Conservation (phyloP, 108 stramenopile species). For the Fragilariopsis cylindrus region DNA sequence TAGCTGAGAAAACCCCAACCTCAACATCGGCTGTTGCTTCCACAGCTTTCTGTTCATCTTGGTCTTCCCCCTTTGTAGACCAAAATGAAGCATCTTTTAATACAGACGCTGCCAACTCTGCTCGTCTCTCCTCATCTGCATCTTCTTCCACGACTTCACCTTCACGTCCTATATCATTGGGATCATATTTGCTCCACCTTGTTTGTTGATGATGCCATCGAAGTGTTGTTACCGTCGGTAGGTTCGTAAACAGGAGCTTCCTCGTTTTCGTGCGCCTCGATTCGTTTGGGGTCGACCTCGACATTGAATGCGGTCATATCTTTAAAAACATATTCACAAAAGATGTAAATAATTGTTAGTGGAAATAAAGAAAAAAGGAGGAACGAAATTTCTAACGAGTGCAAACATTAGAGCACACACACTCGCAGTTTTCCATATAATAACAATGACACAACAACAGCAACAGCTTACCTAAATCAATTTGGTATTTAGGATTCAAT, state of each 20-base stretch:
- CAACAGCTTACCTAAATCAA: constrained; percentile 33
- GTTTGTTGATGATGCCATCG: background rate
- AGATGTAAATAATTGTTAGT: constrained; percentile 3
- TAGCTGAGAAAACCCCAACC: background rate
- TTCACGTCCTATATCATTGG: constrained; percentile 6
- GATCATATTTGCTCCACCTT: background rate
- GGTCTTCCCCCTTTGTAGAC: background rate
- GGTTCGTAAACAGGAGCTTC: constrained; percentile 31
- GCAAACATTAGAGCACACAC: background rate
- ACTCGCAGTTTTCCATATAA: background rate
- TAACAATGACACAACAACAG: background rate
- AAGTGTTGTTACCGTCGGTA: constrained; percentile 13
- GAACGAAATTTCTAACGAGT: background rate
- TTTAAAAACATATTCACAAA: constrained; percentile 1
- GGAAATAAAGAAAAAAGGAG: background rate
- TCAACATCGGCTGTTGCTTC: background rate
- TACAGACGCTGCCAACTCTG: background rate
- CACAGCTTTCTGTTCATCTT: constrained; percentile 2
- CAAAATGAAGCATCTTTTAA: constrained; percentile 7
- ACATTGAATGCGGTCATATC: constrained; percentile 43
- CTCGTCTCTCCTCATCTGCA: constrained; percentile 20
- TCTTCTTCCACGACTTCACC: constrained; percentile 36
- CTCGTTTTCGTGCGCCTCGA: constrained; percentile 31
- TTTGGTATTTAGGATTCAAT: constrained; percentile 54
- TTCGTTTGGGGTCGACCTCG: constrained; percentile 35